Evolutionary conservation across 441 rosid species (phyloP), one percentile per base, ranked within the genome.

Genomic region (Erodium chrysanthum): DNA sequence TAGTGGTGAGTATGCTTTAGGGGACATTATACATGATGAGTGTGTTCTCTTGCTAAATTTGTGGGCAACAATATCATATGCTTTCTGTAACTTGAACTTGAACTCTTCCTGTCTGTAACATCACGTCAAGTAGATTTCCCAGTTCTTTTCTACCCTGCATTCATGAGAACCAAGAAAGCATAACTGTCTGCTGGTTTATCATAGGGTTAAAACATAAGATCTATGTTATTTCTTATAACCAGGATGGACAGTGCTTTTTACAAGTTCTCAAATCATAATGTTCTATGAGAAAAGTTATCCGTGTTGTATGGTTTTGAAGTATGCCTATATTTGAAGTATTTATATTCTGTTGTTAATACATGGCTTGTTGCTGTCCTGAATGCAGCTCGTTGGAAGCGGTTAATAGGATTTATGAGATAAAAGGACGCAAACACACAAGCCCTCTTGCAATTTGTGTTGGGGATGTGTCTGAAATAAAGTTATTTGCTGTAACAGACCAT

Each of bases 381-480:
- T 67, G 71, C 83, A 91, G 96, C 67, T 86, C 96, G 62, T 75
- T 69, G 59, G 88, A 88, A 71, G 97, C 93, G 6, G 87, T 91
- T 67, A 82, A 78, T 73, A 81, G 87, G 68, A 88, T 94, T 67
- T 94, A 94, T 15, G 86, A 89, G 86, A 91, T 93, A 75, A 93
- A 93, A 78, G 98, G 97, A 20, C 92, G 92, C 2, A 83, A 80
- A 66, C 84, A 85, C 61, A 91, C 96, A 14, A 91, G 96, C 42
- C 98, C 97, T 66, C 86, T 93, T 50, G 96, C 96, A 3, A 86
- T 94, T 46, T 88, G 94, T 58, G 89, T 89, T 61, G 96, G 92
- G 0, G 94, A 94, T 82, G 96, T 87, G 17, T 83, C 80, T 18
- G 96, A 88, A 71, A 84, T 94, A 37, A 73, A 80, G 68, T 81